These are phyloP conservation scores for Exutisphaerella laricina DNA, from an alignment of 2,329 filamentous ascomycete genomes.

Conservation along the genomic window DNA sequence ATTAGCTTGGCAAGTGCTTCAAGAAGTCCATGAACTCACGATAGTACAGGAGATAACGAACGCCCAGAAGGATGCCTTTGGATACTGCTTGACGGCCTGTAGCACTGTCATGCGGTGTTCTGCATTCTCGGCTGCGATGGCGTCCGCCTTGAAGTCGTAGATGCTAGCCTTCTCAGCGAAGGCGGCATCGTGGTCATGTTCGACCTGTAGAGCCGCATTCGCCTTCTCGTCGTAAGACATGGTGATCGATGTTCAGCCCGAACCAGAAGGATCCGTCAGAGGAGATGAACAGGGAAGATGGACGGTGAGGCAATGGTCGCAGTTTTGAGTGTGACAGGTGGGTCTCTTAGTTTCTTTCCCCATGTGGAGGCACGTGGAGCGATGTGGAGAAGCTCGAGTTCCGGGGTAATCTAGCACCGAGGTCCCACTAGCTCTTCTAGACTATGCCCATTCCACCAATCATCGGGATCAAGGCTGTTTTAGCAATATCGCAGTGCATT, in stretches of 20 bases:
- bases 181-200: conserved; percentile 5
- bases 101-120: conserved; percentile 49
- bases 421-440: no score
- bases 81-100: conserved; percentile 48
- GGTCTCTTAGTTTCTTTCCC: no score
- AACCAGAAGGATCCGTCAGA: no score
- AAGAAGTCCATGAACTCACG: conserved; percentile 36
- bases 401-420: no score
- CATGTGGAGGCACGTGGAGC: no score
- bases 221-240: conserved; percentile 1
- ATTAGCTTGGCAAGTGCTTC: conserved; percentile 14
- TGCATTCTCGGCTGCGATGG: conserved; percentile 53
- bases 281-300: no score
- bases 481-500: no score
- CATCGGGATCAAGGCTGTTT: no score
- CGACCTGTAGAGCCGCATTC: neutral
- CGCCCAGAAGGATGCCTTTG: conserved; percentile 51
- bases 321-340: no score
- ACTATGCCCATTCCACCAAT: no score
- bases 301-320: no score
- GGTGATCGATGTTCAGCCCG: neutral
- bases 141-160: conserved; percentile 46
- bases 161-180: conserved; percentile 16
- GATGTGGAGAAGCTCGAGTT: no score
- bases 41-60: conserved; percentile 54